A percentile compares a stretch with the other conserved stretches of the same genome.
phyloP scores from a whole-genome alignment of 106 monocot genomes.

The Alisma plantagoaquatica region DNA sequence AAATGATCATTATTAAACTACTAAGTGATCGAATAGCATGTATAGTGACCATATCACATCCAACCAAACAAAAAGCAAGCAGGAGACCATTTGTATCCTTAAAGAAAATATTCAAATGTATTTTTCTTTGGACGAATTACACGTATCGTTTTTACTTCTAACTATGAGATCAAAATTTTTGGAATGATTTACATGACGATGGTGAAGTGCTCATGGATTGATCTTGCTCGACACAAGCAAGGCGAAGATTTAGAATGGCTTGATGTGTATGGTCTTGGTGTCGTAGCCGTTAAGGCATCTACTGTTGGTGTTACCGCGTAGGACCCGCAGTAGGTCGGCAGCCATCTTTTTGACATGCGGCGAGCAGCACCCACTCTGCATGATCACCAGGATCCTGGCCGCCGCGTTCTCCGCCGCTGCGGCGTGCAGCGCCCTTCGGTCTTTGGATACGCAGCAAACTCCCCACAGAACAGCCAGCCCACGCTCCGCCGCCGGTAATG shows the following conservation, averaged over 20 bases:
- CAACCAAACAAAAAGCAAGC: no score
- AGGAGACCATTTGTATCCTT: no score
- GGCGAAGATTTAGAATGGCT: background rate
- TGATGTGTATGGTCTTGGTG: constrained; percentile 1
- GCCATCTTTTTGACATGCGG: background rate
- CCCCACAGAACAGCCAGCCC: background rate
- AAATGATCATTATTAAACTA: no score
- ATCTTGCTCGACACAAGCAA: no score
- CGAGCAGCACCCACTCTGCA: background rate
- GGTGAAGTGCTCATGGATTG: no score
- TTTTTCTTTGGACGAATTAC: no score
- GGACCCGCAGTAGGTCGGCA: background rate
- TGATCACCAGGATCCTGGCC: background rate
- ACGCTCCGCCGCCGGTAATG: background rate
- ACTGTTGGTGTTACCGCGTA: background rate
- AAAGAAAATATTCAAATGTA: no score
- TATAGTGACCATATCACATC: no score
- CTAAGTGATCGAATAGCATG: no score
- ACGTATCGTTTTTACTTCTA: no score
- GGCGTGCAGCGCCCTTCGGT: background rate
- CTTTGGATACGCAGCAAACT: background rate
- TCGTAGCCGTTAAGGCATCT: constrained; percentile 1
- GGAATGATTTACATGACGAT: no score
- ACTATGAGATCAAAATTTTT: no score
- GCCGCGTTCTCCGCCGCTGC: background rate